Percentiles rank a stretch among this genome's conserved stretches.
Conservation (phyloP, 208 protist species). For the Sergeia podlipaevii region DNA sequence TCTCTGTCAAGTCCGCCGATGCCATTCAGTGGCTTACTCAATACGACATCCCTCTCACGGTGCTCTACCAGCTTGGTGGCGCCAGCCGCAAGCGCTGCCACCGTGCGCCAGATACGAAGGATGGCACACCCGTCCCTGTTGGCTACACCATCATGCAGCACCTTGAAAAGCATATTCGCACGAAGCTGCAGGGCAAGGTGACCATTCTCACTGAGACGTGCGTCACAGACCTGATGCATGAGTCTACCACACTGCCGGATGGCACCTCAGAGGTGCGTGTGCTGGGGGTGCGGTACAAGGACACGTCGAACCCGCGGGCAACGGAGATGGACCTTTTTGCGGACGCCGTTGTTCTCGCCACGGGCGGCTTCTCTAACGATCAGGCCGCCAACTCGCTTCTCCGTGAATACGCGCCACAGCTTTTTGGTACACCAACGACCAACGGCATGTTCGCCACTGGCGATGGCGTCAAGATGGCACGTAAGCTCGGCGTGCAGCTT, state of each 20-base stretch:
- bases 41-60: conserved; percentile 69
- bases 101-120: conserved; percentile 33
- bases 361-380: conserved; percentile 86
- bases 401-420: conserved; percentile 65
- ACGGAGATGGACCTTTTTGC: conserved; percentile 31
- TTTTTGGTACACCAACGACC: conserved; percentile 81
- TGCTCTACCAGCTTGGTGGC: conserved; percentile 80
- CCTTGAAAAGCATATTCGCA: conserved; percentile 65
- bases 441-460: conserved; percentile 88
- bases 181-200: conserved; percentile 26
- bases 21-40: conserved; percentile 58
- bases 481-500: conserved; percentile 51
- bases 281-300: conserved; percentile 44
- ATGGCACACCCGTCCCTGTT: conserved; percentile 67
- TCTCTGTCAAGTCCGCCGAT: conserved; percentile 48
- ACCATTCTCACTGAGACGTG: conserved; percentile 43
- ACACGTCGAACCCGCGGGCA: conserved; percentile 9
- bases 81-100: conserved; percentile 64
- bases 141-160: conserved; percentile 79
- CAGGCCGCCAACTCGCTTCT: conserved; percentile 56
- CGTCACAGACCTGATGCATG: conserved; percentile 35
- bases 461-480: conserved; percentile 72
- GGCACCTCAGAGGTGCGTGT: conserved; percentile 40
- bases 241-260: conserved; percentile 24
- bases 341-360: conserved; percentile 84